Base-by-base conservation (phyloP, 2,329 filamentous ascomycete species). In the Septoria linicola region DNA sequence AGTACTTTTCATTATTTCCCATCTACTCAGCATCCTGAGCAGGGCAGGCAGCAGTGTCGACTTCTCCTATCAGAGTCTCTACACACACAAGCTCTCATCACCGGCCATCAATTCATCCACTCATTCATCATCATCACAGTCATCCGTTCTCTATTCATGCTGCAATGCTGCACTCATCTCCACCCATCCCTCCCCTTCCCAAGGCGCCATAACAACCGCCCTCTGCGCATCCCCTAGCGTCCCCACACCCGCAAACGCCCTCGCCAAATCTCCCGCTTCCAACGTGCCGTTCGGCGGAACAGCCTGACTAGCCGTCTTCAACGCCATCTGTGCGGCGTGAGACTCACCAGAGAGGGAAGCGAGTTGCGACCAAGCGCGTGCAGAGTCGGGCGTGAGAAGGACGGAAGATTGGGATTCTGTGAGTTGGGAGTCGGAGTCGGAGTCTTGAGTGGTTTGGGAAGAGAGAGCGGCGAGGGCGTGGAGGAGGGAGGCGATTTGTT, bases 191-290 rank as follows among this genome's bases (percentile, higher is more conserved):
- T 10, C 35, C 13, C 17, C 44, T 27, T 54, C 53, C 91, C 92
- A 97, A 4, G 93, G 93, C 31, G 91, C 88, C 60, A 95, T 70
- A 69, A 93, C 80, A 39, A 90, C 80, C 5, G 87, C 85, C 58
- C 80, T 81, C 70, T 96, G 87, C 17, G 88, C 85, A 76, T 95
- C 87, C 3, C 79, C 80, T 3, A 82, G 77, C 52, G 75, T 81
- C 1, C 87, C 84, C 0, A 87, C 90, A 1, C 87, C 85, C 1
- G 86, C 81, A 73, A 88, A 90, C 4, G 89, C 86, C 57, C 76
- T 74, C 1, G 88, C 82, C 48, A 97, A 70, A 53, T 89, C 87
- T 19, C 77, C 75, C 1, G 89, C 83, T 14, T 80, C 80, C 10
- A 95, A 72, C 1, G 76, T 72, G 0, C 89, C 88, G 43, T 78